Evolutionary conservation across 768 basidiomycete genomes (phyloP).

Genomic region (Auricularia sp.): DNA sequence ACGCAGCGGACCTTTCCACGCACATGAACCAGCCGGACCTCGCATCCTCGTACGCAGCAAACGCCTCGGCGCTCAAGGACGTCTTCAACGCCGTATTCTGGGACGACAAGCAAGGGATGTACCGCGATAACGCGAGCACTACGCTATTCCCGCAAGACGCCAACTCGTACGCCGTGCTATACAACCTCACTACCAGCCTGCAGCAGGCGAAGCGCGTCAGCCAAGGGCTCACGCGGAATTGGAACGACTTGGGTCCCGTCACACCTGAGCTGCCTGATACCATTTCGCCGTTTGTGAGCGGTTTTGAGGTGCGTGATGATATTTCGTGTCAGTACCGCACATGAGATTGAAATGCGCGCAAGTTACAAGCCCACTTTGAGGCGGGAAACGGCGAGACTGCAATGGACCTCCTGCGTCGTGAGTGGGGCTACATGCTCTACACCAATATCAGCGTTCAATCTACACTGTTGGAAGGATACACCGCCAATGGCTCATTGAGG

Average conservation of each 20-base stretch:
- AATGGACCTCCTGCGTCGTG: constrained; percentile 40
- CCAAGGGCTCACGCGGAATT: constrained; percentile 36
- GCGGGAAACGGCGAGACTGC: constrained; percentile 41
- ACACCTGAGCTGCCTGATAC: constrained; percentile 49
- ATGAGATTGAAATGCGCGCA: background rate
- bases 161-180: constrained; percentile 47
- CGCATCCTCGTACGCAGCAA: constrained; percentile 28
- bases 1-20: constrained; percentile 33
- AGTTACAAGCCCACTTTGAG: constrained; percentile 51
- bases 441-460: constrained; percentile 46
- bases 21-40: constrained; percentile 28
- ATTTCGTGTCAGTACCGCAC: background rate
- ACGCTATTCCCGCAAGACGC: constrained; percentile 47
- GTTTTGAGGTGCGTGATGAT: background rate
- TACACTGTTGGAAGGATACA: constrained; percentile 49
- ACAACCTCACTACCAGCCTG: constrained; percentile 34
- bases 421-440: constrained; percentile 53
- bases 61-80: constrained; percentile 39
- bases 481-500: constrained; percentile 45
- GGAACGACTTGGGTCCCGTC: constrained; percentile 42
- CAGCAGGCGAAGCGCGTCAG: constrained; percentile 33
- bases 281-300: constrained; percentile 45
- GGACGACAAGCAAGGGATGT: constrained; percentile 37
- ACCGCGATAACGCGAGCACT: constrained; percentile 44
- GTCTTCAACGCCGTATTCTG: constrained; percentile 44